These are phyloP conservation scores for Larix sibirica DNA, from an alignment of 83 land plant species.

Conservation along the genomic window DNA sequence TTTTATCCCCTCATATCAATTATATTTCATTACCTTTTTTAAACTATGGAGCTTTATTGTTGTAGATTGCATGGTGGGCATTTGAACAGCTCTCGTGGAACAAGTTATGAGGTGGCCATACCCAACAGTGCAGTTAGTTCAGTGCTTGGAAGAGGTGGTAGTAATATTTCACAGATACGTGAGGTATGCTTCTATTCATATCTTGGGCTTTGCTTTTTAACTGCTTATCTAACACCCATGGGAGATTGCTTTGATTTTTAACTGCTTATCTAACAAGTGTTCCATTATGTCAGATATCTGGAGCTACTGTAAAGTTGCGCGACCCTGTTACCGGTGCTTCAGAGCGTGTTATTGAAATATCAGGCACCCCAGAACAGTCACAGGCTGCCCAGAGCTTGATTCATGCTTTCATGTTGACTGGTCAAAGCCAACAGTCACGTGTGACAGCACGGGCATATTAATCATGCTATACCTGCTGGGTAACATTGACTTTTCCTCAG, in stretches of 20 bases:
- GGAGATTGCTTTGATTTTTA: neutral
- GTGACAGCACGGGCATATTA: neutral
- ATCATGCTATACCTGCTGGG: neutral
- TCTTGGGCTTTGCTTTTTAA: neutral
- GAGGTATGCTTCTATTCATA: slow-evolving; percentile 36
- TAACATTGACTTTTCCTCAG: too few relatives aligned
- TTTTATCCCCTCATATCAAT: neutral
- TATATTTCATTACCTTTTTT: neutral
- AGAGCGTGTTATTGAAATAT: slow-evolving; percentile 31
- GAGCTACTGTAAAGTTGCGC: slow-evolving; percentile 23
- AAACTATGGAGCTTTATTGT: neutral
- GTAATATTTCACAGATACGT: slow-evolving; percentile 50
- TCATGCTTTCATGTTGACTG: slow-evolving; percentile 21
- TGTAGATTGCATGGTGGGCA: slow-evolving; percentile 19
- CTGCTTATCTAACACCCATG: neutral
- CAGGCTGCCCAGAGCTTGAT: slow-evolving; percentile 16
- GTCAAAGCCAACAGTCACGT: slow-evolving; percentile 7
- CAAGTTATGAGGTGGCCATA: slow-evolving; percentile 42
- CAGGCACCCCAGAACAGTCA: slow-evolving; percentile 25
- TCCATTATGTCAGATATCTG: slow-evolving; percentile 21
- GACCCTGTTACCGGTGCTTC: slow-evolving; percentile 27
- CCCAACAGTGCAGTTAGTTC: slow-evolving; percentile 58
- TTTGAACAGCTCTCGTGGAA: neutral
- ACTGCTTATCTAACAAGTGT: neutral
- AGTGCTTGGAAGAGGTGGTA: slow-evolving; percentile 69